These are phyloP conservation scores for Ceratobasidium papillatum DNA, from an alignment of 1,284 basidiomycete genomes.

Conservation along the genomic window DNA sequence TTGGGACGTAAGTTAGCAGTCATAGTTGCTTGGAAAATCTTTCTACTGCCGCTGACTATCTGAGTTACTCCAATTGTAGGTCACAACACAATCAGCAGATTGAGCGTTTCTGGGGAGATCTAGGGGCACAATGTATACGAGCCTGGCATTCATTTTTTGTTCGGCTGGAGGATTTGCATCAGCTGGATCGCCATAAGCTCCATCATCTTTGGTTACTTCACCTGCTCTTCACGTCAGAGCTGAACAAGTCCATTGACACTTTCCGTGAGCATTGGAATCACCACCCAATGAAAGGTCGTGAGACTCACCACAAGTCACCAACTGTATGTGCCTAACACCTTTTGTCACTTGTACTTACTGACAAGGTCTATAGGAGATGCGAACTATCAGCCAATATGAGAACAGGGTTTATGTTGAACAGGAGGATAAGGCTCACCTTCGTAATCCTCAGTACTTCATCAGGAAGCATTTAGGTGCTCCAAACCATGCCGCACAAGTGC, in stretches of 20 bases:
- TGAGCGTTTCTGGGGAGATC: conserved; percentile 27
- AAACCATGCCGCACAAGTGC: background rate
- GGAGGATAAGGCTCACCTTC: background rate
- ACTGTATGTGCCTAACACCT: background rate
- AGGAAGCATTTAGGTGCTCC: background rate
- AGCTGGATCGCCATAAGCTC: background rate
- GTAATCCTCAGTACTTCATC: background rate
- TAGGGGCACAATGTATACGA: conserved; percentile 9
- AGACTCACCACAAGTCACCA: background rate
- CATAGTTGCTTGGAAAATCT: background rate
- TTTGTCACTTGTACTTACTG: background rate
- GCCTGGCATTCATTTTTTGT: conserved; percentile 10
- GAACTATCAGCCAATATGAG: background rate
- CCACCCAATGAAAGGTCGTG: background rate
- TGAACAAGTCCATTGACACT: background rate
- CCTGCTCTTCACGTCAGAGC: background rate
- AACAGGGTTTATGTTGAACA: background rate
- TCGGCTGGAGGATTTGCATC: background rate
- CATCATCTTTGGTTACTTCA: conserved; percentile 5
- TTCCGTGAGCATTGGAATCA: background rate
- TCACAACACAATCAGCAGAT: conserved; percentile 29
- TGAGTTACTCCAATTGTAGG: no score
- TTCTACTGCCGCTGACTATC: no score
- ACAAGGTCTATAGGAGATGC: background rate
- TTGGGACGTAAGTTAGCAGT: background rate